Percentiles rank a stretch among this genome's conserved stretches.
Conservation (phyloP, 2,329 filamentous ascomycete species). For the Trichoderma semiorbis region DNA sequence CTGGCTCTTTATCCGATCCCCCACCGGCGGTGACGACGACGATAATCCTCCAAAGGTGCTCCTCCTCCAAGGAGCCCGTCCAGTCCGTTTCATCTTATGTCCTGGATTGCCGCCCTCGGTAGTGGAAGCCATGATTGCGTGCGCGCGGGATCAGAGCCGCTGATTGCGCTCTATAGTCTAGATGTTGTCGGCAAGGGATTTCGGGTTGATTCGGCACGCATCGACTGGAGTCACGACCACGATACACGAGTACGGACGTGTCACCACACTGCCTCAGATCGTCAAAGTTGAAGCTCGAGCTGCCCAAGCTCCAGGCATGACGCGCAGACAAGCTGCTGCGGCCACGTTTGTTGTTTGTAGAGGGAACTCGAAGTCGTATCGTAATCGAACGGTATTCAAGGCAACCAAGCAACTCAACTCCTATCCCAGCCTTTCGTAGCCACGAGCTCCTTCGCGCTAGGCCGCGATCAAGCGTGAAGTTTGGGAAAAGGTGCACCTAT, state of each 20-base stretch:
- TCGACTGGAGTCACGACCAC: not conserved
- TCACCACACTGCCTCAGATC: not conserved
- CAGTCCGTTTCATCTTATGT: slow-evolving; percentile 19
- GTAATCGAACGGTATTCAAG: not conserved
- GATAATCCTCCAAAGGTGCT: not conserved
- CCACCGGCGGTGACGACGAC: not conserved
- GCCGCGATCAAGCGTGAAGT: not conserved
- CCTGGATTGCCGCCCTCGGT: not conserved
- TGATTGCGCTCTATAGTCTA: not conserved
- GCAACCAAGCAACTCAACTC: not conserved
- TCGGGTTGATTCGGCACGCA: not conserved
- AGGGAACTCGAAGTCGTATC: not conserved
- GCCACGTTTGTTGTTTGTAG: not conserved
- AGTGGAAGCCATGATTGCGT: not conserved
- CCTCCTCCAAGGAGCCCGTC: slow-evolving; percentile 4
- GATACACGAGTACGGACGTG: not conserved
- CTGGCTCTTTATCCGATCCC: not conserved
- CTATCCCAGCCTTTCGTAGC: not conserved
- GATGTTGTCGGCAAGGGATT: not conserved
- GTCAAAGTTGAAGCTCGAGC: not conserved
- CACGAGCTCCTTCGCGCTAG: not conserved
- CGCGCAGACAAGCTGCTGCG: not conserved
- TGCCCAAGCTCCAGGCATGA: not conserved
- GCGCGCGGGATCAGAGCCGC: not conserved
- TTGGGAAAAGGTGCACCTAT: not conserved